A percentile compares a stretch with the other conserved stretches of the same genome.
These are phyloP conservation scores for Solanum chiquidenum DNA, from an alignment of 257 asterid genomes.

Conservation along the genomic window DNA sequence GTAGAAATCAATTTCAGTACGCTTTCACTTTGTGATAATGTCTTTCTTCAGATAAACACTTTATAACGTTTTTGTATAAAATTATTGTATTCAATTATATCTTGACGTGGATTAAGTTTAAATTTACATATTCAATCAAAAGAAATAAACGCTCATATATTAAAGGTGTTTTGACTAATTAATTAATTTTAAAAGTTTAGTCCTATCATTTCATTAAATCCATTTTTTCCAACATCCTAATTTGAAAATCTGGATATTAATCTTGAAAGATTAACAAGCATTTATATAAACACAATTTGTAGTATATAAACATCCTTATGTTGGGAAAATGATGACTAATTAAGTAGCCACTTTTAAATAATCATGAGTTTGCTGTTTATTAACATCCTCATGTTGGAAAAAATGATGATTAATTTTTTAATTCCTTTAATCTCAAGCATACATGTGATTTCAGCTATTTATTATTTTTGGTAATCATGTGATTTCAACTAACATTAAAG, in stretches of 20 bases:
- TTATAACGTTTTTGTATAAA: no score
- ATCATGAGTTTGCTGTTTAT: no score
- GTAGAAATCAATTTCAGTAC: not conserved
- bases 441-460: not conserved
- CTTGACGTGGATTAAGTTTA: not conserved
- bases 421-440: not conserved
- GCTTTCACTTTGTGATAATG: no score
- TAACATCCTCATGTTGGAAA: not conserved
- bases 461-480: not conserved
- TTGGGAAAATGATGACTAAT: not conserved
- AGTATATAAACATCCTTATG: not conserved
- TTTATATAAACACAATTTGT: not conserved
- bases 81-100: no score
- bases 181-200: not conserved
- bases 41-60: no score
- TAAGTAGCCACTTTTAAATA: not conserved
- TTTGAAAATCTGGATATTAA: not conserved
- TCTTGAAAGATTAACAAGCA: not conserved
- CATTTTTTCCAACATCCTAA: not conserved
- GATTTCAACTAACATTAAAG: not conserved
- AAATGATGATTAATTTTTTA: not conserved
- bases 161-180: not conserved
- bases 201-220: not conserved
- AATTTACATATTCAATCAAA: not conserved
- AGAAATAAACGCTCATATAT: not conserved